phyloP scores from a whole-genome alignment of 2,329 filamentous ascomycete genomes.

The Amauroascus niger region DNA sequence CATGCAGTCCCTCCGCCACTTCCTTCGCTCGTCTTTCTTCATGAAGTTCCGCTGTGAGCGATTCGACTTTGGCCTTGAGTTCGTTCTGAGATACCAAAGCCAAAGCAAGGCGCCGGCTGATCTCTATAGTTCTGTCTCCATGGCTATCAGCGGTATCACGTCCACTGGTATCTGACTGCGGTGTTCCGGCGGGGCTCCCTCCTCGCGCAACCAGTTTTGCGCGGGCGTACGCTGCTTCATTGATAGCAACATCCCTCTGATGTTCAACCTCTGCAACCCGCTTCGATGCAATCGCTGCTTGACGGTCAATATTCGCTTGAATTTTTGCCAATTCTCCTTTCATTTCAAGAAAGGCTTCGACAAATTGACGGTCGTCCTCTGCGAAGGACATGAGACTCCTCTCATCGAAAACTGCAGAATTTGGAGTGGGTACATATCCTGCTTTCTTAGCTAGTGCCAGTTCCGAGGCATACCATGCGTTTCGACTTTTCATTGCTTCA shows the following conservation, averaged over 20 bases:
- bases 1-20: slow-evolving; percentile 77
- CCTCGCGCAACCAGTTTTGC: slow-evolving; percentile 79
- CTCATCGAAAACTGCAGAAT: slow-evolving; percentile 56
- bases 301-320: slow-evolving; percentile 78
- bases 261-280: slow-evolving; percentile 90
- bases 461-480: slow-evolving; percentile 96
- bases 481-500: slow-evolving; percentile 71
- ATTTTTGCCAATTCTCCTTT: slow-evolving; percentile 79
- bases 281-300: slow-evolving; percentile 73
- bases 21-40: slow-evolving; percentile 72
- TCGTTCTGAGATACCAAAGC: slow-evolving; percentile 71
- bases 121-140: slow-evolving; percentile 60
- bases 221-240: slow-evolving; percentile 89
- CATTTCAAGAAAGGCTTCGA: slow-evolving; percentile 90
- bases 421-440: slow-evolving; percentile 58
- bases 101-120: slow-evolving; percentile 72
- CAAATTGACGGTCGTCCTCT: slow-evolving; percentile 82
- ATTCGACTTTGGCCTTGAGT: slow-evolving; percentile 65
- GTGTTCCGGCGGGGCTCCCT: slow-evolving; percentile 53
- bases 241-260: slow-evolving; percentile 87
- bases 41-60: slow-evolving; percentile 59
- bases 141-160: slow-evolving; percentile 50
- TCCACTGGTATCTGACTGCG: slow-evolving; percentile 44
- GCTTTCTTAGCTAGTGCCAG: slow-evolving; percentile 82
- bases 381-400: slow-evolving; percentile 68